Conservation (phyloP, 257 asterid species). For the Nyctanthes arbortristis region DNA sequence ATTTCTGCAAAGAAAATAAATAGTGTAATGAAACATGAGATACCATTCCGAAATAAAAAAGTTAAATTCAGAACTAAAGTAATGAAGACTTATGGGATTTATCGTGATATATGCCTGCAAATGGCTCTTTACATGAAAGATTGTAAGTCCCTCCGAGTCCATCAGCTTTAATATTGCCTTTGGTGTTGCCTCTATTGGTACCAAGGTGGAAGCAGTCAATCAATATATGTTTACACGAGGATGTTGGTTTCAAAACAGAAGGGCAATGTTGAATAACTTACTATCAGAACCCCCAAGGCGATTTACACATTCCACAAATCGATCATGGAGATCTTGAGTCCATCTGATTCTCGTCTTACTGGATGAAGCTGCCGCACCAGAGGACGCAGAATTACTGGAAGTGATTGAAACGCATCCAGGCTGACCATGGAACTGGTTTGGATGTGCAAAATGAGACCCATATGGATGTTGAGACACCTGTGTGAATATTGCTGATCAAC, state of each 20-base stretch:
- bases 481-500: not conserved
- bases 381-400: slow-evolving; percentile 31
- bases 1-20: slow-evolving; percentile 50
- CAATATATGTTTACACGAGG: not conserved
- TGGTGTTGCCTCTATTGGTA: slow-evolving; percentile 79
- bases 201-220: slow-evolving; percentile 12
- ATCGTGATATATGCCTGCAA: slow-evolving; percentile 67
- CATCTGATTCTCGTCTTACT: slow-evolving; percentile 77
- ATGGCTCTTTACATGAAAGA: slow-evolving; percentile 94
- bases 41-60: not conserved
- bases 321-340: slow-evolving; percentile 89
- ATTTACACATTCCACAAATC: slow-evolving; percentile 76
- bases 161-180: slow-evolving; percentile 83
- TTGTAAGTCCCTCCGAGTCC: slow-evolving; percentile 81
- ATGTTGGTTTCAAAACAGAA: not conserved
- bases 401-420: slow-evolving; percentile 27
- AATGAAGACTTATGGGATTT: not conserved
- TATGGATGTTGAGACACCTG: slow-evolving; percentile 44
- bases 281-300: slow-evolving; percentile 90
- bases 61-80: not conserved
- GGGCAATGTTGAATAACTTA: slow-evolving; percentile 36
- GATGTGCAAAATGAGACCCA: slow-evolving; percentile 31
- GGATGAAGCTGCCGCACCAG: slow-evolving; percentile 36
- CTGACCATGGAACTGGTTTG: slow-evolving; percentile 31
- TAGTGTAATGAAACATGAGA: not conserved